Conservation (phyloP, 257 asterid genomes). For the Hygrophila difformis region DNA sequence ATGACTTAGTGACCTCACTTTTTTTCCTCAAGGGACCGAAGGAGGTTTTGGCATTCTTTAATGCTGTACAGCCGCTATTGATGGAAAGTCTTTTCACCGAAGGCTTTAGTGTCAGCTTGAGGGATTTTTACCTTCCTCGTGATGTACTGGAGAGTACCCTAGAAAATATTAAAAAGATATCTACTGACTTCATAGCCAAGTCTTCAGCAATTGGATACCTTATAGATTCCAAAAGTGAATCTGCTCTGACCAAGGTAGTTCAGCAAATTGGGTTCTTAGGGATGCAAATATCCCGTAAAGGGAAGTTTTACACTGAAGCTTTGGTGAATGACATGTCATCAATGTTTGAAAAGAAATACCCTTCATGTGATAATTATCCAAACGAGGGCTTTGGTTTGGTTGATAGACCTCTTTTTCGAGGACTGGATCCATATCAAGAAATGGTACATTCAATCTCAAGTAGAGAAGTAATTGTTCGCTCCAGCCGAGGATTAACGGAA, state of each 20-base stretch:
- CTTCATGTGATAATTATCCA: conserved; percentile 48
- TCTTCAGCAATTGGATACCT: conserved; percentile 67
- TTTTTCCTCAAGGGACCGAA: conserved; percentile 80
- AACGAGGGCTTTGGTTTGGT: conserved; percentile 74
- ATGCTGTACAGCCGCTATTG: conserved; percentile 66
- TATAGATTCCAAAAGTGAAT: conserved; percentile 84
- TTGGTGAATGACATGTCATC: conserved; percentile 65
- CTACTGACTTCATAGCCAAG: conserved; percentile 42
- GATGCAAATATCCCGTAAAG: conserved; percentile 55
- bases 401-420: conserved; percentile 70
- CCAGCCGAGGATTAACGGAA: conserved; percentile 86
- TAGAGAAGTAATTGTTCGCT: conserved; percentile 95
- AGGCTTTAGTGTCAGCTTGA: conserved; percentile 76
- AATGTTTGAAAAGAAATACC: conserved; percentile 55
- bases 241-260: conserved; percentile 81
- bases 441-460: conserved; percentile 90
- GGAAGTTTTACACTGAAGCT: conserved; percentile 62
- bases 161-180: conserved; percentile 38
- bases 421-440: conserved; percentile 86
- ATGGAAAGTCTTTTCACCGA: conserved; percentile 69
- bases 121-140: conserved; percentile 56
- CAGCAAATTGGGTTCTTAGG: conserved; percentile 93
- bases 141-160: conserved; percentile 40
- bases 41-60: conserved; percentile 65
- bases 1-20: conserved; percentile 67